phyloP scores from a whole-genome alignment of 169 alveolate genomes.

The Plasmodium malariae region DNA sequence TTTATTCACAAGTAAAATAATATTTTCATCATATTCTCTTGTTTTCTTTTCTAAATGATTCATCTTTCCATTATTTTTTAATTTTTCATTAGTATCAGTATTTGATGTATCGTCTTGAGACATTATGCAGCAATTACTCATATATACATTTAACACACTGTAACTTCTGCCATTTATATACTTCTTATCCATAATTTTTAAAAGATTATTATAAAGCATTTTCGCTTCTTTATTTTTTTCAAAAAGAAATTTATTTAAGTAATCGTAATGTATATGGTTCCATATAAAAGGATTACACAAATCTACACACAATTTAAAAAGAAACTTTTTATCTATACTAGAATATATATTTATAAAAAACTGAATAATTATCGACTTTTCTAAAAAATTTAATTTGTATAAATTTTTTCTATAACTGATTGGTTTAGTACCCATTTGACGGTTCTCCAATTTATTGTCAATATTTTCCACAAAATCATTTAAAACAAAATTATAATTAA shows the following conservation, averaged over 20 bases:
- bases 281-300: slow-evolving; percentile 72
- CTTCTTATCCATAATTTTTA: slow-evolving; percentile 47
- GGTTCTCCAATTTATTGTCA: neutral
- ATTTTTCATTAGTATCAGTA: neutral
- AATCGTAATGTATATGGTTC: slow-evolving; percentile 38
- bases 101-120: neutral
- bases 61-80: neutral
- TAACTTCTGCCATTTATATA: slow-evolving; percentile 45
- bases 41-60: neutral
- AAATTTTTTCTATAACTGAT: slow-evolving; percentile 7
- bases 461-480: slow-evolving; percentile 6
- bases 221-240: slow-evolving; percentile 63
- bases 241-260: slow-evolving; percentile 58
- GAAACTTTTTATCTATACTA: slow-evolving; percentile 71
- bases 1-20: slow-evolving; percentile 56
- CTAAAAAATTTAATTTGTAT: slow-evolving; percentile 48
- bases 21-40: slow-evolving; percentile 29
- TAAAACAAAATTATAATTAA: slow-evolving; percentile 66
- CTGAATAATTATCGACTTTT: slow-evolving; percentile 37
- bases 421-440: neutral
- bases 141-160: slow-evolving; percentile 20
- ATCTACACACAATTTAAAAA: slow-evolving; percentile 60
- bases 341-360: slow-evolving; percentile 75
- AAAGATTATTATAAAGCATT: slow-evolving; percentile 29
- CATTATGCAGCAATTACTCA: slow-evolving; percentile 13